These are phyloP conservation scores for Lasiodiplodia citricola DNA, from an alignment of 2,329 filamentous ascomycete species.

Conservation along the genomic window DNA sequence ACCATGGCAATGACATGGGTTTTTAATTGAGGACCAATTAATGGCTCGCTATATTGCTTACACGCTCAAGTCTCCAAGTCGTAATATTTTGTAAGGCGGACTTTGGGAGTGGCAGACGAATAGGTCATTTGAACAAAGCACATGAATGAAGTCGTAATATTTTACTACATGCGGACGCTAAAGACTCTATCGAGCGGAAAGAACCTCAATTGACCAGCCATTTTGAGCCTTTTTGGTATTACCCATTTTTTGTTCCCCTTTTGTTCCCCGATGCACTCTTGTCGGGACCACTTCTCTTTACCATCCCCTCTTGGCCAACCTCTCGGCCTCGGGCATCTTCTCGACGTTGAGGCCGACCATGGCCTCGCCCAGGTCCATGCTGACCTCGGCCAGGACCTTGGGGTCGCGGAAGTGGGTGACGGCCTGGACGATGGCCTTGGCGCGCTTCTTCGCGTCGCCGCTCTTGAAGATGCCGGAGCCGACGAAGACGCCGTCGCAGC, in stretches of 20 bases:
- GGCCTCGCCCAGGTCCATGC: slow-evolving; percentile 89
- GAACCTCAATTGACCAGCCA: not conserved
- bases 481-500: slow-evolving; percentile 97
- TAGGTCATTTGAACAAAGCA: not conserved
- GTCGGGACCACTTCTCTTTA: slow-evolving; percentile 50
- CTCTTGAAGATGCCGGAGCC: slow-evolving; percentile 98
- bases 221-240: not conserved
- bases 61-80: not conserved
- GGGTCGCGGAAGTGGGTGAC: slow-evolving; percentile 89
- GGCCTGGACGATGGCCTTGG: slow-evolving; percentile 92
- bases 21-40: not conserved
- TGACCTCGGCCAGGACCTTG: slow-evolving; percentile 84
- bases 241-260: not conserved
- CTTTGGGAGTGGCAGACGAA: not conserved
- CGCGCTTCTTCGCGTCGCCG: slow-evolving; percentile 85
- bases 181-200: not conserved
- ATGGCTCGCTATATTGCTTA: not conserved
- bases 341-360: slow-evolving; percentile 95
- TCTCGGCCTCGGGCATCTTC: slow-evolving; percentile 77
- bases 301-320: slow-evolving; percentile 85
- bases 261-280: not conserved
- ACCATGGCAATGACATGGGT: not conserved
- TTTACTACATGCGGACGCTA: not conserved
- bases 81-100: not conserved
- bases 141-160: not conserved